Conservation (phyloP, 345 rosid genomes). For the Hibiscus tridactylites region DNA sequence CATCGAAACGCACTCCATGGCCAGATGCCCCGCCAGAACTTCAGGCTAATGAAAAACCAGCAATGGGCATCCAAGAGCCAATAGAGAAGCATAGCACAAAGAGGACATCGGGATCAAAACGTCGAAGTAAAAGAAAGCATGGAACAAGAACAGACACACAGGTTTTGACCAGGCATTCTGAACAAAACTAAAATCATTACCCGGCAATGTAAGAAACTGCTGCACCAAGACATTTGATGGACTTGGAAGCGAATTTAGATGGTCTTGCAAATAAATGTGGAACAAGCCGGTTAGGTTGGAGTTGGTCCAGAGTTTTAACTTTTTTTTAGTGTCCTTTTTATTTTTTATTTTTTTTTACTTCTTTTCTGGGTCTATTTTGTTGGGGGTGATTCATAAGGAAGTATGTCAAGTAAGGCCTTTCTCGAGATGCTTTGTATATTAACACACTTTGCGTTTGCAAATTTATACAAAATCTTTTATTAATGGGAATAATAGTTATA, state of each 20-base stretch:
- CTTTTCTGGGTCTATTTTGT: neutral
- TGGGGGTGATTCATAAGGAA: constrained; percentile 23
- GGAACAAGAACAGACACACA: constrained; percentile 50
- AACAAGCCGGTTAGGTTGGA: neutral
- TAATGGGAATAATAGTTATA: constrained; percentile 20
- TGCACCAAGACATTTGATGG: constrained; percentile 4
- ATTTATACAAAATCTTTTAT: constrained; percentile 26
- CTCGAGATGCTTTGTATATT: constrained; percentile 23
- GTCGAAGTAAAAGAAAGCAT: constrained; percentile 66
- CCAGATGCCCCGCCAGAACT: constrained; percentile 93
- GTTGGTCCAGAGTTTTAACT: constrained; percentile 8
- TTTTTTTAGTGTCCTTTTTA: neutral
- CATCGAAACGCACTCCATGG: constrained; percentile 87
- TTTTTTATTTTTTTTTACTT: neutral
- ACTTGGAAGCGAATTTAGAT: constrained; percentile 5
- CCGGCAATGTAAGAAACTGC: constrained; percentile 15
- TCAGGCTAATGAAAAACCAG: constrained; percentile 35
- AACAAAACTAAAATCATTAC: constrained; percentile 28
- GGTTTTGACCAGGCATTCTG: constrained; percentile 37
- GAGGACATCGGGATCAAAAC: constrained; percentile 53
- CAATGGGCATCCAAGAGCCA: constrained; percentile 32
- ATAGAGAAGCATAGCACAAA: constrained; percentile 45
- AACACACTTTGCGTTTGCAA: constrained; percentile 13
- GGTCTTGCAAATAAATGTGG: constrained; percentile 14
- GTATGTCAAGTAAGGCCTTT: constrained; percentile 16